Evolutionary conservation across 495 filamentous ascomycete genomes (phyloP).

Genomic region (Neurospora sp.): DNA sequence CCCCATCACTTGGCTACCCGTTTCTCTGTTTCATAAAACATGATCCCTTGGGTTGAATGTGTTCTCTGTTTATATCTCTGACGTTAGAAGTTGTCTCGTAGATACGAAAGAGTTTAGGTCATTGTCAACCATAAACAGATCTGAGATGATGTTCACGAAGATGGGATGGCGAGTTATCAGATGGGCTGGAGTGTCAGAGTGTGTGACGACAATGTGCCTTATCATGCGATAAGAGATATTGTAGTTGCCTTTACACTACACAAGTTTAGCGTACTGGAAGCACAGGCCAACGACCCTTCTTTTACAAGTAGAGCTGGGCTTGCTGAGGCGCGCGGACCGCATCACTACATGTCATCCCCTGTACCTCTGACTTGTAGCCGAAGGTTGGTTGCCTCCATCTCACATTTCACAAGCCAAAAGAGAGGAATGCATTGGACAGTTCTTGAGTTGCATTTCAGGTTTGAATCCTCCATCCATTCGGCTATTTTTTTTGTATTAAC

Average conservation of each 20-base stretch:
- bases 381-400: not conserved
- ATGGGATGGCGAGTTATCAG: not conserved
- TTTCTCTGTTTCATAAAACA: not conserved
- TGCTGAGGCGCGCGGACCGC: not conserved
- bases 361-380: not conserved
- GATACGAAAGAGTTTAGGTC: not conserved
- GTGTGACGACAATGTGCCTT: not conserved
- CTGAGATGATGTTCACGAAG: not conserved
- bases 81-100: not conserved
- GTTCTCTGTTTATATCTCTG: not conserved
- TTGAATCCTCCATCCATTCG: not conserved
- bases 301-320: not conserved
- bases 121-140: not conserved
- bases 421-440: not conserved
- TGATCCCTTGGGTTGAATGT: not conserved
- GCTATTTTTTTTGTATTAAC: not conserved
- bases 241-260: not conserved
- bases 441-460: not conserved
- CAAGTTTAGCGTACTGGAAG: not conserved
- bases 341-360: not conserved
- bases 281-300: not conserved
- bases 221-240: not conserved
- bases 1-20: not conserved
- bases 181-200: not conserved
- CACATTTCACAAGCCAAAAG: not conserved